phyloP scores from a whole-genome alignment of 2,329 filamentous ascomycete genomes.

The Fusarium odoratissimum region DNA sequence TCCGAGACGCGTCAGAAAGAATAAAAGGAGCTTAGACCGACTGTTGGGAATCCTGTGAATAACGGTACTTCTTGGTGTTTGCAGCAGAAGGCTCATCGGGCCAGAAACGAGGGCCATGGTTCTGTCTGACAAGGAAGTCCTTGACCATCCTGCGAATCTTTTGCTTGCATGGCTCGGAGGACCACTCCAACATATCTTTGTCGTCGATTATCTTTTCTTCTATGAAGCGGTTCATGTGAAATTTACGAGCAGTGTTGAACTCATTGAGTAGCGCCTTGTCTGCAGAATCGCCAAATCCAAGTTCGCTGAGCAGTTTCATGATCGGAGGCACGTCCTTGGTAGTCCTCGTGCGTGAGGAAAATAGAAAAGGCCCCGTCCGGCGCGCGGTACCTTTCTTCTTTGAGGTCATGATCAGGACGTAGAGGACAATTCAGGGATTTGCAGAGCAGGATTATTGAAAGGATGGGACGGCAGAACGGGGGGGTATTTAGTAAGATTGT shows the following conservation, averaged over 20 bases:
- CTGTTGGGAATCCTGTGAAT: neutral
- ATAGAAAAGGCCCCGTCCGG: neutral
- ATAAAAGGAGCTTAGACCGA: neutral
- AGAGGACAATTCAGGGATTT: neutral
- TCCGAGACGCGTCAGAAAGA: neutral
- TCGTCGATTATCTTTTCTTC: neutral
- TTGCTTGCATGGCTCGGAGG: neutral
- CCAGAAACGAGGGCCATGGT: constrained; percentile 9
- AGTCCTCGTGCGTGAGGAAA: neutral
- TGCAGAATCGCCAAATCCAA: neutral
- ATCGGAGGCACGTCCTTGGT: neutral
- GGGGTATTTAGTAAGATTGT: neutral
- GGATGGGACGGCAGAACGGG: neutral
- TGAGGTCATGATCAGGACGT: neutral
- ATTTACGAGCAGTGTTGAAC: neutral
- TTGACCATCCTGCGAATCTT: constrained; percentile 1
- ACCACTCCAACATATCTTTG: neutral
- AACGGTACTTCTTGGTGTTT: neutral
- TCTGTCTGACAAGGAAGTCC: neutral
- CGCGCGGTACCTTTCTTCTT: neutral
- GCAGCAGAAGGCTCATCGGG: neutral
- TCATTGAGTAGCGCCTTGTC: neutral
- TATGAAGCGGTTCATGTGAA: neutral
- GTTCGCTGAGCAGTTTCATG: neutral
- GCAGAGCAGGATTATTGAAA: neutral